These are phyloP conservation scores for Cryphonectria carpinicola DNA, from an alignment of 2,329 filamentous ascomycete species.

Conservation along the genomic window DNA sequence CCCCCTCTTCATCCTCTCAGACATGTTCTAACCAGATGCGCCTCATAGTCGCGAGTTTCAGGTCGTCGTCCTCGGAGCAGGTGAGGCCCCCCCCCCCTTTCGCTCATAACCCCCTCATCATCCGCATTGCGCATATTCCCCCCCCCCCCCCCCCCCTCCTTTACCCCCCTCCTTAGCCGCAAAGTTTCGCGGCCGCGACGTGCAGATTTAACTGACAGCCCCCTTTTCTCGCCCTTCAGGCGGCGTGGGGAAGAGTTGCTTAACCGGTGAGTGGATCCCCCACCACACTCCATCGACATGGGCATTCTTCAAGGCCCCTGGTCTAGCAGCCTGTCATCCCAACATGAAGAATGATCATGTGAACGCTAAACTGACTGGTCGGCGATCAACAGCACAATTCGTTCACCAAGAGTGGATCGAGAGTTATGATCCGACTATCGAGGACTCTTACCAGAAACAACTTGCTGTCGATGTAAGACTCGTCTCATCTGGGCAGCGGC, in stretches of 20 bases:
- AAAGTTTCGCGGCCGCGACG: background rate
- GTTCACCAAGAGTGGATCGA: slow-evolving; percentile 95
- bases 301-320: slow-evolving; percentile 29
- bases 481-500: slow-evolving; percentile 7
- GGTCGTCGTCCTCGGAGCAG: slow-evolving; percentile 80
- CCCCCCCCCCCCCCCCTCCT: background rate
- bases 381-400: slow-evolving; percentile 71
- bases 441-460: slow-evolving; percentile 76
- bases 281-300: slow-evolving; percentile 23
- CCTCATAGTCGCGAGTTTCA: slow-evolving; percentile 72
- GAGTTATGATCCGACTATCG: slow-evolving; percentile 79
- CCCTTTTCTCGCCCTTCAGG: slow-evolving; percentile 51
- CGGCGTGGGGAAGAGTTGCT: slow-evolving; percentile 89
- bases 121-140: slow-evolving; percentile 29
- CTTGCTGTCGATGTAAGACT: slow-evolving; percentile 83
- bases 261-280: slow-evolving; percentile 68
- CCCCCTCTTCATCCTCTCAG: background rate
- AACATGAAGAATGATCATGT: slow-evolving; percentile 26
- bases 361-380: slow-evolving; percentile 26
- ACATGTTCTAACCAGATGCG: slow-evolving; percentile 14
- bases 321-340: slow-evolving; percentile 22
- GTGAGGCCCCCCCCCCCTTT: slow-evolving; percentile 49
- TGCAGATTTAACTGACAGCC: slow-evolving; percentile 15
- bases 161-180: background rate
- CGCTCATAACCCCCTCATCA: slow-evolving; percentile 19